Base-by-base conservation (phyloP, 2,329 filamentous ascomycete species). In the Phialemoniopsis sp. region DNA sequence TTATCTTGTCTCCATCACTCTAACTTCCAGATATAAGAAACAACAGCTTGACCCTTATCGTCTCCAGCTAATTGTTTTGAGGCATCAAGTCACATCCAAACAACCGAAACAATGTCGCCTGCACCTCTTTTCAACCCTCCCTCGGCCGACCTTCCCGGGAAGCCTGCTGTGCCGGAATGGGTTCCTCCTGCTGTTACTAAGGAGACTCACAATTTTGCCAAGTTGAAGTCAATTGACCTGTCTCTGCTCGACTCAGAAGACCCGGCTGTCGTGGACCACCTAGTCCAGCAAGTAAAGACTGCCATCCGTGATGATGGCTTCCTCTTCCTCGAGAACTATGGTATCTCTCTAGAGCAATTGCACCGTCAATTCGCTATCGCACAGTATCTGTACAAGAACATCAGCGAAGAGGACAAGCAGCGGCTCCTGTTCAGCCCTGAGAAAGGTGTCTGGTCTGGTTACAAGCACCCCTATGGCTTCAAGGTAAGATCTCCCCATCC, bases 281-380 rank as follows among this genome's bases (percentile, higher is more conserved):
- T 74, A 4, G 59, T 73, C 5, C 49, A 67, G 33, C 59, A 64
- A 36, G 62, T 64, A 28, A 68, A 68, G 43, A 36, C 43, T 6
- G 66, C 65, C 4, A 69, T 70, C 38, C 58, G 61, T 6, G 59
- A 68, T 17, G 66, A 68, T 45, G 66, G 65, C 0, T 68, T 69
- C 36, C 50, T 70, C 6, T 73, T 72, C 49, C 54, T 74, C 1
- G 64, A 70, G 45, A 70, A 76, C 51, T 72, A 74, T 42, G 70
- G 70, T 13, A 51, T 74, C 17, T 72, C 67, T 3, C 44, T 73
- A 7, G 68, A 60, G 44, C 58, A 61, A 57, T 60, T 73, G 12
- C 69, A 73, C 47, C 67, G 70, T 17, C 70, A 74, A 44, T 74
- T 75, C 38, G 57, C 60, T 13, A 52, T 75, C 9, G 70, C 70